Conservation (phyloP, 352 stramenopile species). For the Stramenopiles sp. region DNA sequence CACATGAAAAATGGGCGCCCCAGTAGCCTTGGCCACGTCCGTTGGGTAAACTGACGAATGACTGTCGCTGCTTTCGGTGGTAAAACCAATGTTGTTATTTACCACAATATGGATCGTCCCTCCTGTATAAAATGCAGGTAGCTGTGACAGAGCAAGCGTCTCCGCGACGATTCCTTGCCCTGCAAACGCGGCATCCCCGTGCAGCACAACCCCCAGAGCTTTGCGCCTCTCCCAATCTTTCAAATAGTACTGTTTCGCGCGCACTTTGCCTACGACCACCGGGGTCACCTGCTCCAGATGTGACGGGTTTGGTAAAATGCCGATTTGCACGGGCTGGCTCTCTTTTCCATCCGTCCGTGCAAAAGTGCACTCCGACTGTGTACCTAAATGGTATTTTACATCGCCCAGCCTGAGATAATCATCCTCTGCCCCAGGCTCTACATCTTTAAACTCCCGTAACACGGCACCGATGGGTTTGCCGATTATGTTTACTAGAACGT, state of each 20-base stretch:
- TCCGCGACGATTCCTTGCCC: slow-evolving; percentile 92
- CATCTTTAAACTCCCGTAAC: slow-evolving; percentile 80
- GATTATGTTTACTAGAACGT: slow-evolving; percentile 94
- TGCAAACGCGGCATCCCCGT: slow-evolving; percentile 92
- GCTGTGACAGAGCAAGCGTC: slow-evolving; percentile 80
- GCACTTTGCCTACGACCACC: slow-evolving; percentile 81
- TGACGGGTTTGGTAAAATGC: slow-evolving; percentile 90
- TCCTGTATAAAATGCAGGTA: slow-evolving; percentile 82
- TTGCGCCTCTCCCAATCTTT: slow-evolving; percentile 44
- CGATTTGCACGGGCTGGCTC: slow-evolving; percentile 56
- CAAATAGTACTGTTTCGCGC: slow-evolving; percentile 88
- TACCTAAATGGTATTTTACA: slow-evolving; percentile 97
- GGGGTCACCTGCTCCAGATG: slow-evolving; percentile 96
- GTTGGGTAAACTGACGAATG: slow-evolving; percentile 90
- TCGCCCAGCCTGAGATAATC: slow-evolving; percentile 77
- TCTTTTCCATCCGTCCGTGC: slow-evolving; percentile 69
- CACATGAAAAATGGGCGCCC: slow-evolving; percentile 61
- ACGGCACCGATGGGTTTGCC: slow-evolving; percentile 86
- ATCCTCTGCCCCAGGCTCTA: slow-evolving; percentile 23
- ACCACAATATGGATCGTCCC: slow-evolving; percentile 97
- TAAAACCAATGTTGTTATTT: slow-evolving; percentile 95
- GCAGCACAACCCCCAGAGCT: slow-evolving; percentile 86
- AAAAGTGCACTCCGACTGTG: slow-evolving; percentile 48
- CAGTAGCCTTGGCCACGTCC: slow-evolving; percentile 91
- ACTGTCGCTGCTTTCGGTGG: slow-evolving; percentile 87